These are phyloP conservation scores for Thielaviopsis ethacetica DNA, from an alignment of 2,329 filamentous ascomycete species.

Conservation along the genomic window DNA sequence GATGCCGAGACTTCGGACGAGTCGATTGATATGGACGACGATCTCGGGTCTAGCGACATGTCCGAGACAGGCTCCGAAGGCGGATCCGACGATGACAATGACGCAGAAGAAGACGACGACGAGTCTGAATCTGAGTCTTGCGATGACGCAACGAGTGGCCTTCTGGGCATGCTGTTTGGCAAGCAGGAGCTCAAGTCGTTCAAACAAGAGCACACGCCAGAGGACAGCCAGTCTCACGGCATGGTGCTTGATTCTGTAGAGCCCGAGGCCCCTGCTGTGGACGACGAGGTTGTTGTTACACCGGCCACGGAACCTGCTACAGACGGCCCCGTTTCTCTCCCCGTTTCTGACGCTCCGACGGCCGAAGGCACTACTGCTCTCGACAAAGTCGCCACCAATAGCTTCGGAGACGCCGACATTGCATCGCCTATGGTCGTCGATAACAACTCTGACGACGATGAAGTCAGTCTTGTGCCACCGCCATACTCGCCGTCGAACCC, in stretches of 20 bases:
- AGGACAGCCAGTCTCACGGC: conserved; percentile 2
- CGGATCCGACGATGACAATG: conserved; percentile 27
- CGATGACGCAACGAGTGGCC: conserved; percentile 27
- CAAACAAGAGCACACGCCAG: conserved; percentile 21
- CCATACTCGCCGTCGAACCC: neutral
- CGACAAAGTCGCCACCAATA: neutral
- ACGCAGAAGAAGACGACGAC: conserved; percentile 29
- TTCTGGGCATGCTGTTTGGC: conserved; percentile 42
- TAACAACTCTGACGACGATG: conserved; percentile 14
- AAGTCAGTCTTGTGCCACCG: conserved; percentile 12
- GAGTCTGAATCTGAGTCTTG: conserved; percentile 21
- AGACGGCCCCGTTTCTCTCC: no score
- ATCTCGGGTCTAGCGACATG: conserved; percentile 25
- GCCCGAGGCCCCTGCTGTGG: neutral
- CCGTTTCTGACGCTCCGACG: no score
- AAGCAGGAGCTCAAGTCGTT: conserved; percentile 40
- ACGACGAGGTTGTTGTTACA: no score
- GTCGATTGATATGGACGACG: conserved; percentile 31
- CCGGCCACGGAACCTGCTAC: no score
- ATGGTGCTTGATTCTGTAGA: neutral
- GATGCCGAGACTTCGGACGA: conserved; percentile 16
- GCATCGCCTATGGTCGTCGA: conserved; percentile 11
- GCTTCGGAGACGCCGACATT: neutral
- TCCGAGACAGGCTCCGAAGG: conserved; percentile 27
- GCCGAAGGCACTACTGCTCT: neutral